Evolutionary conservation across 2,329 filamentous ascomycete species (phyloP).

Genomic region (Periconia sp.): DNA sequence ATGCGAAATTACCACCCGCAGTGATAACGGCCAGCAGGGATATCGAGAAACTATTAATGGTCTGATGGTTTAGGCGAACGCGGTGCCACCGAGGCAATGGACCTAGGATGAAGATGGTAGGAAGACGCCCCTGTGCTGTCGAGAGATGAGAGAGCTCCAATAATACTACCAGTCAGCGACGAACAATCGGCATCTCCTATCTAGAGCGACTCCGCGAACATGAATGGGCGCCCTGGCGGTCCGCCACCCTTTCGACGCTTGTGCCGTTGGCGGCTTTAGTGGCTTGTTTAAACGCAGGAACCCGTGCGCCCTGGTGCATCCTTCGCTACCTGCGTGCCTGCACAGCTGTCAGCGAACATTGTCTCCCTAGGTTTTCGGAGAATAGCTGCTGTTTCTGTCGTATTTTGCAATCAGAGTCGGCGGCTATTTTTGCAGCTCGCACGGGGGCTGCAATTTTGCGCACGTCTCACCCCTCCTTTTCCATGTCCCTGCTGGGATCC

Average conservation of each 20-base stretch:
- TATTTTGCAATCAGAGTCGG: conserved; percentile 11
- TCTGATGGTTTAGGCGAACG: no score
- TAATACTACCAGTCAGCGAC: no score
- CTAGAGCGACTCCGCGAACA: no score
- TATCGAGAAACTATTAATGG: conserved; percentile 4
- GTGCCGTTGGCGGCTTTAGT: not conserved
- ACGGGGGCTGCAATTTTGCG: conserved; percentile 5
- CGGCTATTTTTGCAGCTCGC: conserved; percentile 21
- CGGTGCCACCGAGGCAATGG: no score
- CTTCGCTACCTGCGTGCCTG: not conserved
- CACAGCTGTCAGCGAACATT: no score
- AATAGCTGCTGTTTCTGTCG: not conserved
- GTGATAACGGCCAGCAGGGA: conserved; percentile 1
- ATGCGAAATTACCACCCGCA: conserved; percentile 24
- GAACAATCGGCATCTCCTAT: no score
- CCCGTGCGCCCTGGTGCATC: conserved; percentile 13
- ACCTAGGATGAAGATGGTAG: no score
- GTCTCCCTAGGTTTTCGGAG: not conserved
- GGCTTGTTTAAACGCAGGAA: conserved; percentile 22
- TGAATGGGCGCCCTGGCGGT: no score
- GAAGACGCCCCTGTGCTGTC: no score
- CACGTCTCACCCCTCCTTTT: not conserved
- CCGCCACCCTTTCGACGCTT: not conserved
- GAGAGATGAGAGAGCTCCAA: no score
- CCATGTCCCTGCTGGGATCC: no score